Conservation (phyloP, 2,329 filamentous ascomycete genomes). For the Moelleriella libera region DNA sequence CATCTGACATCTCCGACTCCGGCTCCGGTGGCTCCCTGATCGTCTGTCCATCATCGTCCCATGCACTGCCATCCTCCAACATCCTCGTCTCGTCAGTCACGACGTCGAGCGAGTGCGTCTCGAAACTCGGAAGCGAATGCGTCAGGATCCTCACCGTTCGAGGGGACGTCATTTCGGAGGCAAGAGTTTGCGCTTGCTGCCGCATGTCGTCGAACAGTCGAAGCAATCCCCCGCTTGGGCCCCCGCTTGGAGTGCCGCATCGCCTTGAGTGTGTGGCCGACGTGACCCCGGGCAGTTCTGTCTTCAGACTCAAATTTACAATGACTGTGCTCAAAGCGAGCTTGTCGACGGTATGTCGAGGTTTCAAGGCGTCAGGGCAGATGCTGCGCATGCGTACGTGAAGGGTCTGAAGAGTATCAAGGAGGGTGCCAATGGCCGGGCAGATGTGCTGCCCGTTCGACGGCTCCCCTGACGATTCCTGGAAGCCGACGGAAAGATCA, state of each 20-base stretch:
- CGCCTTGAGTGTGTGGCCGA: constrained; percentile 6
- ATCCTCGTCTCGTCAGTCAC: constrained; percentile 8
- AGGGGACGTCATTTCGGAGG: constrained; percentile 5
- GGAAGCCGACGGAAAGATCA: constrained; percentile 4
- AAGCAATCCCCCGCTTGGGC: neutral
- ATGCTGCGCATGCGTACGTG: constrained; percentile 8
- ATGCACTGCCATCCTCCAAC: constrained; percentile 6
- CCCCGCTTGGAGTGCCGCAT: constrained; percentile 3
- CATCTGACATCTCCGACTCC: constrained; percentile 7
- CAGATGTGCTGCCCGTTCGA: constrained; percentile 4
- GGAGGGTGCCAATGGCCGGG: constrained; percentile 6
- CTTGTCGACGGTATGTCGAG: constrained; percentile 1
- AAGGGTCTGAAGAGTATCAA: constrained; percentile 6
- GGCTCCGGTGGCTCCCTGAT: constrained; percentile 4
- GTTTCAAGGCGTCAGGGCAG: constrained; percentile 8
- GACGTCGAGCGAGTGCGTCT: constrained; percentile 7
- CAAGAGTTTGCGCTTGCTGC: constrained; percentile 7
- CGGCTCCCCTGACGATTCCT: constrained; percentile 1
- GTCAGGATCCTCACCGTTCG: constrained; percentile 7
- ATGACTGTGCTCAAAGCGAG: constrained; percentile 4
- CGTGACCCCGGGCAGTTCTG: constrained; percentile 2
- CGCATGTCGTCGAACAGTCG: constrained; percentile 7
- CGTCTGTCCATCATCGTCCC: constrained; percentile 8
- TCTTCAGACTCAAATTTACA: constrained; percentile 7
- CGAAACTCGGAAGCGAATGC: constrained; percentile 5